These are phyloP conservation scores for Cyclostephanos tholiformis DNA, from an alignment of 108 stramenopile genomes.

Conservation along the genomic window DNA sequence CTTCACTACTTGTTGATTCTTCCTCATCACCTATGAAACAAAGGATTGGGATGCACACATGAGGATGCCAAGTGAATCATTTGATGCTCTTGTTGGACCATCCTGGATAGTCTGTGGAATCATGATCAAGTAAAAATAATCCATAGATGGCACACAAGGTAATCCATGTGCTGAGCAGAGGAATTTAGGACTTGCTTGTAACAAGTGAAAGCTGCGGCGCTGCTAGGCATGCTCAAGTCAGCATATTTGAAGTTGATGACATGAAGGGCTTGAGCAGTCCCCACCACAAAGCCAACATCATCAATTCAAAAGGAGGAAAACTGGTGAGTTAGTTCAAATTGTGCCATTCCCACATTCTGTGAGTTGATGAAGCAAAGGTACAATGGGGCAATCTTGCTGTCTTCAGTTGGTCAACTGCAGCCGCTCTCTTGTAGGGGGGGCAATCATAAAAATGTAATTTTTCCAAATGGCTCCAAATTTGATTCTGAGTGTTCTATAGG, in stretches of 20 bases:
- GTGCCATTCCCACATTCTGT: not conserved
- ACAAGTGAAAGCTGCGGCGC: not conserved
- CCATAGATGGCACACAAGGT: not conserved
- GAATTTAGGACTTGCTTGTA: not conserved
- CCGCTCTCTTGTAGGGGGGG: no score
- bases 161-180: not conserved
- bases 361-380: slow-evolving; percentile 2
- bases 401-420: not conserved
- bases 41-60: no score
- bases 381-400: not conserved
- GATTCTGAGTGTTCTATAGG: no score
- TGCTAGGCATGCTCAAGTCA: slow-evolving; percentile 8
- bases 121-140: no score
- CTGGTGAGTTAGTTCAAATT: slow-evolving; percentile 8
- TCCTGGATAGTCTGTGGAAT: no score
- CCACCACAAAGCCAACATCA: not conserved
- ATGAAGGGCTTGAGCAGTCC: slow-evolving; percentile 7
- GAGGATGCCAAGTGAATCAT: no score
- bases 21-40: no score
- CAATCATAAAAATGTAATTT: no score
- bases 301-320: not conserved
- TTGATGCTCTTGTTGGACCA: no score
- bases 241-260: not conserved
- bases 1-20: no score
- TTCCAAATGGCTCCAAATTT: no score